phyloP scores from a whole-genome alignment of 208 protist genomes.

The Crithidia thermophila region DNA sequence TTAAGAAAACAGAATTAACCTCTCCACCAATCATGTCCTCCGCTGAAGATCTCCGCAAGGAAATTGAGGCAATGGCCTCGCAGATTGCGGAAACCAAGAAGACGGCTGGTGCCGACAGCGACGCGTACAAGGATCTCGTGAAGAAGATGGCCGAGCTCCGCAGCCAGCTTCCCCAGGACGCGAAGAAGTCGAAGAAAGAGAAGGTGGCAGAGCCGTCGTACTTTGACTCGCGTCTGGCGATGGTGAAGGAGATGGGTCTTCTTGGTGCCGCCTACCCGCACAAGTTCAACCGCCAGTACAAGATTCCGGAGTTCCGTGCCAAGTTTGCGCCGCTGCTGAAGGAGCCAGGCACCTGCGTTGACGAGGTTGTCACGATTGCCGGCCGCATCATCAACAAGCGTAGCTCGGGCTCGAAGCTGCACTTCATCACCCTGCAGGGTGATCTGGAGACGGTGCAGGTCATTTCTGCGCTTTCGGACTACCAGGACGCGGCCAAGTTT shows the following conservation, averaged over 20 bases:
- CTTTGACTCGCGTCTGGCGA: constrained; percentile 85
- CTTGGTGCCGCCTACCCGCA: constrained; percentile 97
- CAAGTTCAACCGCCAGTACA: constrained; percentile 94
- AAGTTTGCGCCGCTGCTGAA: constrained; percentile 72
- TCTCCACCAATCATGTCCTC: constrained; percentile 37
- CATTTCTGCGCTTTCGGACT: constrained; percentile 71
- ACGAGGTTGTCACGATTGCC: constrained; percentile 85
- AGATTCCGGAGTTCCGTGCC: constrained; percentile 87
- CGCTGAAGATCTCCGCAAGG: constrained; percentile 52
- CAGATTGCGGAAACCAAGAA: constrained; percentile 80
- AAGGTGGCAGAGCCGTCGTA: constrained; percentile 72
- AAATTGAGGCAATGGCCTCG: constrained; percentile 76
- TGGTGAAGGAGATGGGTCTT: constrained; percentile 88
- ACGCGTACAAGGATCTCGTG: constrained; percentile 75
- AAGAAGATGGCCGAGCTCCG: constrained; percentile 80
- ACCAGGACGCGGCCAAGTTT: constrained; percentile 81
- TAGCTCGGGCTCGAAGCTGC: constrained; percentile 92
- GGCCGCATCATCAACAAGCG: constrained; percentile 88
- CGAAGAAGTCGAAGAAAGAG: constrained; percentile 52
- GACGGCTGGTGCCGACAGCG: constrained; percentile 51
- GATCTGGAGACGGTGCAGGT: constrained; percentile 97
- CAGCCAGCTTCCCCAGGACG: constrained; percentile 39
- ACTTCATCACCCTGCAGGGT: constrained; percentile 97
- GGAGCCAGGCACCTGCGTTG: constrained; percentile 45
- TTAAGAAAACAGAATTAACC: constrained; percentile 16